Base-by-base conservation (phyloP, 2,329 filamentous ascomycete genomes). In the Trichoderma harzianum region DNA sequence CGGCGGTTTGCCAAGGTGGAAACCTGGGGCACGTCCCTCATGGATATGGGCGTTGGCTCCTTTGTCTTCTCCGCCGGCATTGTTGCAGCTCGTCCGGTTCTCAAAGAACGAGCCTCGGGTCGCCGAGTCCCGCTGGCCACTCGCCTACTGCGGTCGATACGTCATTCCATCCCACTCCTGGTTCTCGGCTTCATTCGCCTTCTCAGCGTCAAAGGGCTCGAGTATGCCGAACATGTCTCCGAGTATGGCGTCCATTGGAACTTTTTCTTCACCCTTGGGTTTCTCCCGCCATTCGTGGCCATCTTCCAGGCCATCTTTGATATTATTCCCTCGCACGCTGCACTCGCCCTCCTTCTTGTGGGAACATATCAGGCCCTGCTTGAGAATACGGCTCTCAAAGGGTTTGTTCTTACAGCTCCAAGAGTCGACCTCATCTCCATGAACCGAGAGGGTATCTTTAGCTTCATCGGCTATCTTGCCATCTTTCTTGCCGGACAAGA, bases 201-300 rank as follows among this genome's bases (percentile, higher is more conserved):
- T 28, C 89, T 94, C 75, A 97, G 91, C 76, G 95, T 98, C 78
- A 99, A 99, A 83, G 93, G 93, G 7, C 85, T 98, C 34, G 94
- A 98, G 79, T 99, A 99, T 79, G 95, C 95, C 3, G 96, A 99
- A 80, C 96, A 99, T 83, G 94, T 98, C 72, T 94, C 93, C 16
- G 96, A 99, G 80, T 99, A 99, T 79, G 96, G 96, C 57, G 93
- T 99, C 11, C 96, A 99, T 81, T 99, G 96, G 96, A 99, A 99
- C 81, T 99, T 99, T 82, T 99, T 99, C 86, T 98, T 98, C 83
- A 99, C 96, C 0, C 86, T 99, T 11, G 95, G 91, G 7, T 88
- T 98, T 62, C 84, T 99, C 28, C 94, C 95, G 0, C 95, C 95
- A 0, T 97, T 97, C 77, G 90, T 97, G 67, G 94, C 95, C 32